Evolutionary conservation across 331 rosid species (phyloP), one percentile per base, ranked within the genome.

Genomic region (Acacia concinna): DNA sequence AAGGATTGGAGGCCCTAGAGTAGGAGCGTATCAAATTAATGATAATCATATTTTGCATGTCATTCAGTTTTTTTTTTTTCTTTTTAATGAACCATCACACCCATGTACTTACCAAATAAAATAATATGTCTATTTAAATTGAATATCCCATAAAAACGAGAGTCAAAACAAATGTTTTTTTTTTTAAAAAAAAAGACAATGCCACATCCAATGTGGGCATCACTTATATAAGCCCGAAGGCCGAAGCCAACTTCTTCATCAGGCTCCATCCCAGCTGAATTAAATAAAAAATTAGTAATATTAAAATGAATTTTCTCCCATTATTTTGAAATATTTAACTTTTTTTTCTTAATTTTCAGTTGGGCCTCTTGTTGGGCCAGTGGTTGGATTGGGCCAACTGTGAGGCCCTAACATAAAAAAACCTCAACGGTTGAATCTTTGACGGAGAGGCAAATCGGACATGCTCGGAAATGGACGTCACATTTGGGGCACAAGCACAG

Each of bases 381-480:
- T 44, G 37, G 52, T 78, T 77, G 35, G 54, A 66, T 49, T 74
- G 78, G 79, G 79, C 79, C 70, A 54, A 47, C 68, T 59, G 3
- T 28, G 70, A 35, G 80, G 87, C 86, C 85, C 72, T 87, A 95
- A 13, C 92, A 83, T 13, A 95, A 87, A 43, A 71, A 88, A 23
- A 90, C 97, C 81, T 91, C 89, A 60, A 95, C 91, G 69, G 96
- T 90, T 34, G 94, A 93, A 79, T 87, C 91, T 86, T 94, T 90
- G 41, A 79, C 56, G 4, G 90, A 51, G 37, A 83, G 91, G 83
- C 99, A 95, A 60, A 93, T 81, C 0, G 99, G 99, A 82, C 99
- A 95, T 3, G 92, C 90, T 83, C 86, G 89, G 69, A 81, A 88
- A 83, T 82, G 89, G 59, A 72, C 87, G 77, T 91, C 97, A 75